Base-by-base conservation (phyloP, 202 grass and related monocot species). In the Digitaria exilis region DNA sequence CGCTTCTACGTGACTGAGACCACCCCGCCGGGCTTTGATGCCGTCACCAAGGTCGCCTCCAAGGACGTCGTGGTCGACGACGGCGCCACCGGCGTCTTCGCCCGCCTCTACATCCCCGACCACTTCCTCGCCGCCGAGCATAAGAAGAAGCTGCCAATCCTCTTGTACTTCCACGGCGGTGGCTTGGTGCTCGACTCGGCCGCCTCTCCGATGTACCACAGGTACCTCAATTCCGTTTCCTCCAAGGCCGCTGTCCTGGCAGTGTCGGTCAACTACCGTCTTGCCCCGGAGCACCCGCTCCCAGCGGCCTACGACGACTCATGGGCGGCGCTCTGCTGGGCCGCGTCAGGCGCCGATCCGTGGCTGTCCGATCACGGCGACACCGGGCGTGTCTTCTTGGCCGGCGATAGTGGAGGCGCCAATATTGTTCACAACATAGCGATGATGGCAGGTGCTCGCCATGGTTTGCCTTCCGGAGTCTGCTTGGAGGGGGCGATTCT, bases 141-240 rank as follows among this genome's bases (percentile, higher is more conserved):
- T 4, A 85, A 62, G 64, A 88, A 88, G 32, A n/a, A n/a, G n/a
- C 62, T 84, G 32, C 80, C 75, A 4, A 74, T 90, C 61, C 61
- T 87, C 54, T 19, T 84, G 52, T 84, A 90, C 80, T 90, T 75
- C 80, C 88, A 90, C 66, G 88, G 88, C 50, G 80, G 88, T 1
- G 75, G 88, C 35, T 35, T 90, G 19, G 42, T 87, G 60, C 8
- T 90, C 75, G 32, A 56, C 44, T 75, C 67, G 7, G 88, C 88
- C 31, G 25, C 25, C 43, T 80, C 80, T 19, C 62, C 75, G 51
- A 49, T 14, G 42, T 84, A 84, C 80, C 88, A 90, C 75, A 84
- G 69, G 84, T 87, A 84, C 75, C 80, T 90, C 74, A 90, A 90
- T 69, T 30, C 79, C 75, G 19, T 87, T 21, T 75, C 69, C 6